Base-by-base conservation (phyloP, 257 asterid species). In the Solanum chilense region DNA sequence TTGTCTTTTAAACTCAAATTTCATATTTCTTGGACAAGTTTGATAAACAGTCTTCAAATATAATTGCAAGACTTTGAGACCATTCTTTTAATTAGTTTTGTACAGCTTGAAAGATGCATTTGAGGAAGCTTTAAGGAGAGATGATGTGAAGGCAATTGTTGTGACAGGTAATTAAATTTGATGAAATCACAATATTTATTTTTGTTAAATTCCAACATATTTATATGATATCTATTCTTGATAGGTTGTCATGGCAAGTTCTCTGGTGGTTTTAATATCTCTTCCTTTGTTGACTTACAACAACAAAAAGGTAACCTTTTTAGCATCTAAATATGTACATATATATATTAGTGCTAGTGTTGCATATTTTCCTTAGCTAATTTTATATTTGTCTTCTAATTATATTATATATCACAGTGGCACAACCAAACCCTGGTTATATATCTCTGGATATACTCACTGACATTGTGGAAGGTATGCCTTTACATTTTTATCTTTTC, bases 221-320 rank as follows among this genome's bases (percentile, higher is more conserved):
- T n/a, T 29, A 27, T 52, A 86, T 71, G 4, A 60, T 60, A 60
- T 60, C 73, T 27, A 29, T 3, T 69, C 21, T 85, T 92, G 89
- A 90, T 95, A 97, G 99, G 99, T 90, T 95, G 93, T 66, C 89
- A 93, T 75, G 98, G 99, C 35, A 97, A 96, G 88, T 97, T 97
- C 88, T 97, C 98, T 31, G 98, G 98, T 86, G 99, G 99, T 82
- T 96, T 97, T 87, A 98, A 97, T 85, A 97, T 97, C 68, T 88
- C 93, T 83, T 95, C 99, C 14, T 96, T 97, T 49, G 94, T 93
- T 18, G 92, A 91, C 89, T 90, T 97, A 52, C 99, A 97, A 88
- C 92, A 89, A 80, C 94, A 95, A 86, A 91, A 84, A 76, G 90
- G 99, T 97, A 93, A 92, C 68, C 20, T 8, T 76, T 9, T 76